Conservation (phyloP, 495 filamentous ascomycete genomes). For the Neurospora cerealis region DNA sequence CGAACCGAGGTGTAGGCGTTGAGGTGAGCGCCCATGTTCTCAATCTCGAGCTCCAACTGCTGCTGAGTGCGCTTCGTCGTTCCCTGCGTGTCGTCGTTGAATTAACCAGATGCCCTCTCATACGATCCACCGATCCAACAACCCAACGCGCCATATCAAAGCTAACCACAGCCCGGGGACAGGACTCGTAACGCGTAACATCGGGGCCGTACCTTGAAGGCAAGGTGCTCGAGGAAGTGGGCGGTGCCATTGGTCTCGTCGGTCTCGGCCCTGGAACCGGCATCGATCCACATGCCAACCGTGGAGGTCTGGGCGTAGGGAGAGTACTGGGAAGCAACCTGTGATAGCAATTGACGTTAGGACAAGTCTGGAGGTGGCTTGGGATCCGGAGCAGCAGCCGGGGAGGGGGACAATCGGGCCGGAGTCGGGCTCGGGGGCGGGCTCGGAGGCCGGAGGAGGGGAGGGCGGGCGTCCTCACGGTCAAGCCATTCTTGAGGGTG, state of each 20-base stretch:
- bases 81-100: slow-evolving; percentile 43
- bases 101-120: neutral
- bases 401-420: slow-evolving; percentile 19
- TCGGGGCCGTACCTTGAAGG: slow-evolving; percentile 74
- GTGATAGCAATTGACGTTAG: slow-evolving; percentile 29
- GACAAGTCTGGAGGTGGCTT: slow-evolving; percentile 1
- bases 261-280: slow-evolving; percentile 95
- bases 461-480: slow-evolving; percentile 47
- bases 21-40: slow-evolving; percentile 99
- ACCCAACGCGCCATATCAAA: neutral
- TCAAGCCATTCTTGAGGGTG: slow-evolving; percentile 93
- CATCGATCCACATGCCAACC: slow-evolving; percentile 98
- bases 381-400: neutral
- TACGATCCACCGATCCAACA: neutral
- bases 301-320: slow-evolving; percentile 98
- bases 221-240: slow-evolving; percentile 98
- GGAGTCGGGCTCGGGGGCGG: neutral
- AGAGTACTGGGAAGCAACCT: slow-evolving; percentile 97
- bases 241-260: slow-evolving; percentile 97
- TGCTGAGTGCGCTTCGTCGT: slow-evolving; percentile 87
- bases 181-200: neutral
- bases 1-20: slow-evolving; percentile 99
- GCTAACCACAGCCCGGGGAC: neutral
- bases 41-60: slow-evolving; percentile 97
- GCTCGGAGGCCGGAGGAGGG: neutral